Percentiles rank a stretch among this genome's conserved stretches.
phyloP scores from a whole-genome alignment of 2,329 filamentous ascomycete genomes.

The Cytospora mali region DNA sequence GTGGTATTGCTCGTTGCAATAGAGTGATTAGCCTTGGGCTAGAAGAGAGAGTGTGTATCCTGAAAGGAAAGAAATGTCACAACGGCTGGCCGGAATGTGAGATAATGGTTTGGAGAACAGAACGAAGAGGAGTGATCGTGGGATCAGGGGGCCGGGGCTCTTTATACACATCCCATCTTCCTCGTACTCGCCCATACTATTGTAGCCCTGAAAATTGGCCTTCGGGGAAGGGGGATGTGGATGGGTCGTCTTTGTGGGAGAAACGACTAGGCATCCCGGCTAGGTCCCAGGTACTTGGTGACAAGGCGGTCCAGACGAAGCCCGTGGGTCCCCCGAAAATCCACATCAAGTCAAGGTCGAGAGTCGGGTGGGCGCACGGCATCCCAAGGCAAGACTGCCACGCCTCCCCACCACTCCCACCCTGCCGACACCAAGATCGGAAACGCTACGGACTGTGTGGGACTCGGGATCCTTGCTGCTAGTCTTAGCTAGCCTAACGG shows the following conservation, averaged over 20 bases:
- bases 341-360: conserved; percentile 15
- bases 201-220: background rate
- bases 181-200: background rate
- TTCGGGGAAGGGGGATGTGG: conserved; percentile 7
- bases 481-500: background rate
- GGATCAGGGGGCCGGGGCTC: conserved; percentile 18
- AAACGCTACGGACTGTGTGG: conserved; percentile 9
- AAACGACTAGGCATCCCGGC: conserved; percentile 21
- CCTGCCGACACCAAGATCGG: conserved; percentile 21
- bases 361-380: conserved; percentile 14
- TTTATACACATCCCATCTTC: conserved; percentile 22
- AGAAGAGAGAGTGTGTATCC: conserved; percentile 24
- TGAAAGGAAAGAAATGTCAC: conserved; percentile 19
- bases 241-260: conserved; percentile 23
- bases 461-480: conserved; percentile 6
- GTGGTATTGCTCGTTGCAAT: conserved; percentile 24
- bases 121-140: background rate
- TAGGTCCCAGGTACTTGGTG: conserved; percentile 16
- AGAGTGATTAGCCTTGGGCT: conserved; percentile 25
- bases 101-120: background rate
- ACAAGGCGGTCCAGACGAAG: conserved; percentile 21
- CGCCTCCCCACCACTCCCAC: conserved; percentile 7
- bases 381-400: no score
- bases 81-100: conserved; percentile 26
- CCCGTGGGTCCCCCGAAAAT: conserved; percentile 6